These are phyloP conservation scores for Daldinia sp. DNA, from an alignment of 2,329 filamentous ascomycete genomes.

Conservation along the genomic window DNA sequence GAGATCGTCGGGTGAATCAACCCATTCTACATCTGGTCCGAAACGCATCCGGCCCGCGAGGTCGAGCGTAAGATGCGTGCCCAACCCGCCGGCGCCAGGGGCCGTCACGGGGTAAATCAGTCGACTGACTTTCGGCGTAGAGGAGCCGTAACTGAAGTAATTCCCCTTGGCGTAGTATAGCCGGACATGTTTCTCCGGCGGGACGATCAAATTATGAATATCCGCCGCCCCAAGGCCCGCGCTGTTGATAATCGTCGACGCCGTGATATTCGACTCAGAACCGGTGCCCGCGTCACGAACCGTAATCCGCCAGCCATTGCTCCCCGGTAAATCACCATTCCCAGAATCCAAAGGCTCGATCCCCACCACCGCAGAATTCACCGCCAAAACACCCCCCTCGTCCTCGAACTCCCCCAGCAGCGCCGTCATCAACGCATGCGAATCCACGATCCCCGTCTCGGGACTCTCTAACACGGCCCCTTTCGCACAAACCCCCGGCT, in stretches of 20 bases:
- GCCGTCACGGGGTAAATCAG: slow-evolving; percentile 89
- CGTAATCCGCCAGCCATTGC: slow-evolving; percentile 73
- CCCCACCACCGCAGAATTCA: slow-evolving; percentile 70
- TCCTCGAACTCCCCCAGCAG: slow-evolving; percentile 81
- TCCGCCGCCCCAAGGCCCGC: slow-evolving; percentile 81
- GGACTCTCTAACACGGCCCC: slow-evolving; percentile 82
- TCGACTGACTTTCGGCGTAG: slow-evolving; percentile 69
- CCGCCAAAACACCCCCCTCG: slow-evolving; percentile 75
- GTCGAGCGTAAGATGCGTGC: slow-evolving; percentile 93
- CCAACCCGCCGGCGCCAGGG: slow-evolving; percentile 82
- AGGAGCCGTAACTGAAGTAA: slow-evolving; percentile 84
- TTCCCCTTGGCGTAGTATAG: slow-evolving; percentile 92
- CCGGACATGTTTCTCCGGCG: slow-evolving; percentile 60
- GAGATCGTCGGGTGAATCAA: slow-evolving; percentile 75
- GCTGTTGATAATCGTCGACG: slow-evolving; percentile 82
- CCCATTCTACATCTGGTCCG: slow-evolving; percentile 96
- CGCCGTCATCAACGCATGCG: slow-evolving; percentile 82
- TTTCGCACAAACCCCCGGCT: slow-evolving; percentile 78
- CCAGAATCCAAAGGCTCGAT: slow-evolving; percentile 59
- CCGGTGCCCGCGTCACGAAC: slow-evolving; percentile 57
- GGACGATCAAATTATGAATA: slow-evolving; percentile 84
- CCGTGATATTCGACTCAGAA: slow-evolving; percentile 67
- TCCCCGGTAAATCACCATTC: slow-evolving; percentile 52
- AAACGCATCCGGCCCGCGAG: slow-evolving; percentile 85
- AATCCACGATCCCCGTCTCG: slow-evolving; percentile 90